Base-by-base conservation (phyloP, 805 yeast genomes). In the Jamesozyma piceae region DNA sequence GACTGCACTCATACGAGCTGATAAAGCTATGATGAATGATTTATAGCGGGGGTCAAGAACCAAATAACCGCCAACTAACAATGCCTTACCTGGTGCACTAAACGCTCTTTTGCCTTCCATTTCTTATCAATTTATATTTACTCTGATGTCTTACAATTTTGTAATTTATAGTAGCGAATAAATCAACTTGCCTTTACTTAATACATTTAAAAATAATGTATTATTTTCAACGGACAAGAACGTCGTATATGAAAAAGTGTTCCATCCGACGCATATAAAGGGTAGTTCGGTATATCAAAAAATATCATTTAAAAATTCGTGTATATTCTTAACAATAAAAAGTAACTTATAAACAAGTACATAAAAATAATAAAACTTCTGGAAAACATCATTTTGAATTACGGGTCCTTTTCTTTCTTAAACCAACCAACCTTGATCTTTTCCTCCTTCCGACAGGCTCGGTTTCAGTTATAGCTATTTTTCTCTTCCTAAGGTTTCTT, bases 21-120 rank as follows among this genome's bases (percentile, higher is more conserved):
- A 82, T 15, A 92, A 72, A 0, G 95, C 97, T 11, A 90, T 79
- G 3, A 85, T 95, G 58, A 80, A 83, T 0, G 95, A 78, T 37
- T 70, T 65, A 64, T 82, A 89, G 30, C 62, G 62, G 0, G 89
- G 89, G 45, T 84, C 92, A 18, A 92, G 66, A 0, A 92, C 97
- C 28, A 92, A 70, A 58, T 92, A 92, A 0, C 98, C 98, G 17
- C 98, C 98, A 1, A 92, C 96, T 11, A 92, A 53, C 22, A 92
- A 68, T 1, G 97, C 97, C 61, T 92, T 92, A 0, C 97, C 97
- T 0, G 98, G 97, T 0, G 97, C 94, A 56, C 95, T 83, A 58
- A 77, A 90, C 8, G 80, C 85, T 42, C 66, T 63, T 26, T 36
- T 28, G 8, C 38, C 39, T 9, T 30, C n/a, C 44, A 32, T 36